Evolutionary conservation across 345 rosid species (phyloP).

Genomic region (Erysimum cheiranthoides): DNA sequence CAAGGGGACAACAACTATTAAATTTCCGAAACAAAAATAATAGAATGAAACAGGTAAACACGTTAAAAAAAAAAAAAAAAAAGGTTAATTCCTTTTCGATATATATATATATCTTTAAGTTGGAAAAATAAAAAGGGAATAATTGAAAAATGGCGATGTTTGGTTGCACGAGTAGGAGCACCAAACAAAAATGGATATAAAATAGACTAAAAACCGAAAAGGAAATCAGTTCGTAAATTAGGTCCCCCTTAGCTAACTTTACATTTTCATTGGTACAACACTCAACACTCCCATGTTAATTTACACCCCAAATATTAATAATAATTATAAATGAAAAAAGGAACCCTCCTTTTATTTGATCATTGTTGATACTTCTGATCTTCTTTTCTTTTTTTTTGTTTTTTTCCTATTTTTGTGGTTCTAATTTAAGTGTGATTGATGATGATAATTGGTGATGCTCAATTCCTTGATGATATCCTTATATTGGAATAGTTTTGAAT

Average conservation of each 20-base stretch:
- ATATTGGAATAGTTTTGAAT: neutral
- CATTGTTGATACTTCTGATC: slow-evolving; percentile 6
- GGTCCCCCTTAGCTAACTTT: slow-evolving; percentile 45
- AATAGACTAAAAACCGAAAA: slow-evolving; percentile 43
- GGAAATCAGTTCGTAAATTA: slow-evolving; percentile 39
- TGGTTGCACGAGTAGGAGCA: slow-evolving; percentile 48
- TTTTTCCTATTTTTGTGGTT: slow-evolving; percentile 27
- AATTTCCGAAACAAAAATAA: slow-evolving; percentile 25
- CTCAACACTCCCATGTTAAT: slow-evolving; percentile 37
- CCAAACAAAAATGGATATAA: slow-evolving; percentile 43
- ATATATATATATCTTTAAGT: no score
- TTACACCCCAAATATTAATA: slow-evolving; percentile 31
- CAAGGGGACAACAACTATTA: slow-evolving; percentile 1
- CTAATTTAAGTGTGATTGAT: slow-evolving; percentile 13
- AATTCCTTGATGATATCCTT: slow-evolving; percentile 25
- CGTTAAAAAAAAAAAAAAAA: slow-evolving; percentile 16
- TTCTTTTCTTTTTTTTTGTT: neutral
- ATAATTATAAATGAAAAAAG: slow-evolving; percentile 5
- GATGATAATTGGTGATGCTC: slow-evolving; percentile 17
- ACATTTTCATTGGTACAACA: slow-evolving; percentile 47
- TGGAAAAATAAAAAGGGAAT: neutral
- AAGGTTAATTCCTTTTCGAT: slow-evolving; percentile 5
- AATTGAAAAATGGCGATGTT: slow-evolving; percentile 37
- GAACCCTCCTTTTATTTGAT: slow-evolving; percentile 32
- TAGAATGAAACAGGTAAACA: slow-evolving; percentile 16